A percentile compares a stretch with the other conserved stretches of the same genome.
Conservation (phyloP, 129 eudicot species). For the Tanacetum coccineum region DNA sequence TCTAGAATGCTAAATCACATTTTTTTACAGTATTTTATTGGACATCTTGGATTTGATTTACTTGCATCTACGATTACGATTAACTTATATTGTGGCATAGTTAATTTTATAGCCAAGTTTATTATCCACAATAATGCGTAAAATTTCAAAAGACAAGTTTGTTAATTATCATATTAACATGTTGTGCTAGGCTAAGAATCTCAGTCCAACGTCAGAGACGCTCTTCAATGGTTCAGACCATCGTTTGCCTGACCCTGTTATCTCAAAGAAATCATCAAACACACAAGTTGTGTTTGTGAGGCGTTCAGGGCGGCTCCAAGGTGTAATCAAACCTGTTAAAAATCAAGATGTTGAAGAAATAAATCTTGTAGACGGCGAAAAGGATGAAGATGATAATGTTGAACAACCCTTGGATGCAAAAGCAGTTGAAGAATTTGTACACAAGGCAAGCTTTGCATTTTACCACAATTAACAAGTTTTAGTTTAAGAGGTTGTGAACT, state of each 20-base stretch:
- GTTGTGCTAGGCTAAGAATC: slow-evolving; percentile 17
- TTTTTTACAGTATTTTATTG: background rate
- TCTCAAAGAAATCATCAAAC: background rate
- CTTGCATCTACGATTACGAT: background rate
- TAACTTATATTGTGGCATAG: background rate
- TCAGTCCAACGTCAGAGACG: background rate
- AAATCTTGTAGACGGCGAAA: slow-evolving; percentile 17
- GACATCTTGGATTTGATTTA: background rate
- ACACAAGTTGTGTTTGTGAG: background rate
- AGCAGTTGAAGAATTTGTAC: slow-evolving; percentile 7
- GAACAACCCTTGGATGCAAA: background rate
- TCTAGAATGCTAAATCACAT: background rate
- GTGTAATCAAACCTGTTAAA: slow-evolving; percentile 7
- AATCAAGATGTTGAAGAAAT: slow-evolving; percentile 19
- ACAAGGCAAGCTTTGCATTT: background rate
- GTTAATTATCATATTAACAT: background rate
- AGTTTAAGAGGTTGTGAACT: background rate
- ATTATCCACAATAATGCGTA: background rate
- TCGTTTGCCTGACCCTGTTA: background rate
- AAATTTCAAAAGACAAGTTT: background rate
- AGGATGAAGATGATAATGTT: slow-evolving; percentile 1
- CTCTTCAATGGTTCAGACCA: background rate
- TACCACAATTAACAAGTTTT: background rate
- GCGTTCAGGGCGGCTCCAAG: slow-evolving; percentile 27
- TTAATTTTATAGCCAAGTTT: background rate